Evolutionary conservation across 495 filamentous ascomycete species (phyloP).

Genomic region (Aspergillus incahuasiensis): DNA sequence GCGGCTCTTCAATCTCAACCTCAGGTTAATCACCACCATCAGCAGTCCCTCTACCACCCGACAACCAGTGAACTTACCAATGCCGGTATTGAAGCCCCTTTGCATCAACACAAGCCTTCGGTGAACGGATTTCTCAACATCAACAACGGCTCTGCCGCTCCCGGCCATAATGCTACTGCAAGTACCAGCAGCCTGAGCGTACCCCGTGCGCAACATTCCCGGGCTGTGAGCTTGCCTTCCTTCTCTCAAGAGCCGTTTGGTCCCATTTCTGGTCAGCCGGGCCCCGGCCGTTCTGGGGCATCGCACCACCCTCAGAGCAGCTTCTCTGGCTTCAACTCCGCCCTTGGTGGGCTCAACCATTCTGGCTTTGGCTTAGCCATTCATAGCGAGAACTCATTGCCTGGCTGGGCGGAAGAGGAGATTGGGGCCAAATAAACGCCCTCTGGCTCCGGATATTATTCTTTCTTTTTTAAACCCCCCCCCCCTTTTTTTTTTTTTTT

Average conservation of each 20-base stretch:
- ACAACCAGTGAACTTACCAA: conserved; percentile 52
- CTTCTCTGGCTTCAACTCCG: conserved; percentile 55
- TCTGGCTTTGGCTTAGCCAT: conserved; percentile 59
- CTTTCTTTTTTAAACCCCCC: too few relatives aligned
- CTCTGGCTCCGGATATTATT: too few relatives aligned
- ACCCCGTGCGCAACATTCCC: conserved; percentile 68
- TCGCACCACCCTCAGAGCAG: conserved; percentile 51
- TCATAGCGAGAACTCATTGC: conserved; percentile 58
- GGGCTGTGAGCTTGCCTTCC: conserved; percentile 78
- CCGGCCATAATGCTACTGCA: conserved; percentile 52
- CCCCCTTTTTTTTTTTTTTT: too few relatives aligned
- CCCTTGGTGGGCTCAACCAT: conserved; percentile 53
- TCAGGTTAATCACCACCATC: conserved; percentile 51
- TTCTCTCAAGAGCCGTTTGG: conserved; percentile 59
- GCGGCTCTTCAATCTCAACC: conserved; percentile 61
- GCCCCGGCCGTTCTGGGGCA: conserved; percentile 39
- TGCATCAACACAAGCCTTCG: conserved; percentile 55
- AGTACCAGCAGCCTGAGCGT: conserved; percentile 57
- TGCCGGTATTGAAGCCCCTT: conserved; percentile 43
- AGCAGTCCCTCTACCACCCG: conserved; percentile 49
- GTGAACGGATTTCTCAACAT: conserved; percentile 54
- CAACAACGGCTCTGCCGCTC: conserved; percentile 60
- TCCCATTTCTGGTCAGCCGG: conserved; percentile 38
- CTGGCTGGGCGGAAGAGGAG: conserved; percentile 64
- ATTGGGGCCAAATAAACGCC: conserved; percentile 49